Evolutionary conservation across 306 rosid genomes (phyloP), one percentile per base, ranked within the genome.

Genomic region (Begonia masoniana): DNA sequence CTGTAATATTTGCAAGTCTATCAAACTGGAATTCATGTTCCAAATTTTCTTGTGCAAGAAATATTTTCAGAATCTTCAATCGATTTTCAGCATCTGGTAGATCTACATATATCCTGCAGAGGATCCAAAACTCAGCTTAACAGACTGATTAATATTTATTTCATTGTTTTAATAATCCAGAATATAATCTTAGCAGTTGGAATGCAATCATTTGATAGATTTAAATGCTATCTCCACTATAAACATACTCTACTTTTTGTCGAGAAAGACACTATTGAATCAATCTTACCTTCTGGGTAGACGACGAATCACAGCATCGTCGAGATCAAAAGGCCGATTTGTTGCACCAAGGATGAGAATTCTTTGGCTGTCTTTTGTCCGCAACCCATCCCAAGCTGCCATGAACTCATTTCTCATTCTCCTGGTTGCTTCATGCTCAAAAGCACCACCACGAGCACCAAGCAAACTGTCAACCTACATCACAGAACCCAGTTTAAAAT

Each of bases 301-400:
- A 69, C 99, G 94, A 50, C 99, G 94, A 73, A 91, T 91, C 64
- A 91, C 99, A 46, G 96, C 99, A 58, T 91, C 96, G 66, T 86
- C 99, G 56, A 91, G 96, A 51, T 91, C 99, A 68, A 91, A 91
- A 46, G 99, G 99, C 59, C 99, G 75, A 65, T 91, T 91, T 42
- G 99, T 91, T 61, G 96, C 96, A 15, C 99, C 99, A 48, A 91
- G 99, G 70, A 91, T 78, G 51, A 91, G 92, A 53, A 91, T 91
- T 74, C 86, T 74, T 74, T 91, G 94, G 68, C 78, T 78, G 58
- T 91, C 99, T 74, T 91, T 91, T 15, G 99, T 73, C 71, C 96
- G 80, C 76, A 91, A 77, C 69, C 99, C 99, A 53, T 91, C 96
- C 99, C 99, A 91, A 55, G 99, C 99, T 47, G 99, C 94, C 99